Evolutionary conservation across 2,329 filamentous ascomycete genomes (phyloP).

Genomic region (Penicillium sp.): DNA sequence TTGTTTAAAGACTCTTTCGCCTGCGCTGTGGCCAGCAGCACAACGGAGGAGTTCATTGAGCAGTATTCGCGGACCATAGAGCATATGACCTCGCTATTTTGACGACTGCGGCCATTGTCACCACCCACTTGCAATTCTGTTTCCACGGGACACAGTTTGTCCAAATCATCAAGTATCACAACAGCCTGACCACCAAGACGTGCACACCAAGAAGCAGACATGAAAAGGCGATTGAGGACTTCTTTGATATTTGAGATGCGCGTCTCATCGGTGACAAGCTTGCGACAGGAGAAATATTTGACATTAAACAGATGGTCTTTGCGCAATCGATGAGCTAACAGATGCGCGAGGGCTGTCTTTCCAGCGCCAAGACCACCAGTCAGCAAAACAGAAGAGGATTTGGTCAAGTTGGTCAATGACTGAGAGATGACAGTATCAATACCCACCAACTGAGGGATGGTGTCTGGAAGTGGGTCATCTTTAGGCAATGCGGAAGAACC

Average conservation of each 20-base stretch:
- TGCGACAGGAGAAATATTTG: slow-evolving; percentile 79
- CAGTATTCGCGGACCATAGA: slow-evolving; percentile 80
- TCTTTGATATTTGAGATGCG: slow-evolving; percentile 87
- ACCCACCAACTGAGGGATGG: slow-evolving; percentile 65
- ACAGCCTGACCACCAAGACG: slow-evolving; percentile 75
- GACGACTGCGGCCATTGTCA: slow-evolving; percentile 85
- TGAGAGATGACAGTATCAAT: slow-evolving; percentile 72
- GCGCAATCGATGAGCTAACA: slow-evolving; percentile 67
- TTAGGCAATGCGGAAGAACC: slow-evolving; percentile 37
- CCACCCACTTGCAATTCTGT: slow-evolving; percentile 91
- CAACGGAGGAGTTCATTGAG: slow-evolving; percentile 69
- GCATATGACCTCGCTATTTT: slow-evolving; percentile 84
- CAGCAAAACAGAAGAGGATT: slow-evolving; percentile 81
- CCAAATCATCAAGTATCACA: slow-evolving; percentile 86
- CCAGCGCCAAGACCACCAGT: slow-evolving; percentile 86
- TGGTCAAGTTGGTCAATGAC: slow-evolving; percentile 68
- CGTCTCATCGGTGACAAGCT: slow-evolving; percentile 83
- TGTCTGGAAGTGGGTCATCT: slow-evolving; percentile 52
- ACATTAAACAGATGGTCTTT: slow-evolving; percentile 71
- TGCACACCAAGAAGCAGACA: slow-evolving; percentile 85
- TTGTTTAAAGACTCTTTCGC: slow-evolving; percentile 89
- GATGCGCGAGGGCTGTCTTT: slow-evolving; percentile 74
- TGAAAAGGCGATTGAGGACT: slow-evolving; percentile 74
- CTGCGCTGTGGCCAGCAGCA: slow-evolving; percentile 83
- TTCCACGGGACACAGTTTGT: slow-evolving; percentile 86